A percentile compares a stretch with the other conserved stretches of the same genome.
These are phyloP conservation scores for Paramyrothecium roridum DNA, from an alignment of 2,329 filamentous ascomycete genomes.

Conservation along the genomic window DNA sequence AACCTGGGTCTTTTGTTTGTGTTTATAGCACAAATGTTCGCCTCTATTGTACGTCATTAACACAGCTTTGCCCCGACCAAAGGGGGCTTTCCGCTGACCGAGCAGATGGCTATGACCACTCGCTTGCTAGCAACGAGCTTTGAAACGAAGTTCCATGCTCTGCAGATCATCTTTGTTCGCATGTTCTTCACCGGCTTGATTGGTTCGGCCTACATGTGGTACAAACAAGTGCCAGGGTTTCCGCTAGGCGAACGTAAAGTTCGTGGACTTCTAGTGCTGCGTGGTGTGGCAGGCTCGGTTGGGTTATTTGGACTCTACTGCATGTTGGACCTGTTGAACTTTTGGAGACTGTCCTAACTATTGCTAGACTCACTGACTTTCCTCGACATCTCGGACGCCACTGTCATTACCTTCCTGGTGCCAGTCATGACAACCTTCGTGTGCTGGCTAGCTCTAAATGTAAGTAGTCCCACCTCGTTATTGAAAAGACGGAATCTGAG, in stretches of 20 bases:
- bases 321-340: conserved; percentile 8
- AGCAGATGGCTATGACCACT: conserved; percentile 37
- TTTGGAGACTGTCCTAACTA: background rate
- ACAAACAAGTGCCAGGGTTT: conserved; percentile 51
- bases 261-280: conserved; percentile 57
- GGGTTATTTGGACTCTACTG: conserved; percentile 61
- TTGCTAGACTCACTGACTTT: conserved; percentile 51
- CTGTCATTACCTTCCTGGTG: conserved; percentile 75
- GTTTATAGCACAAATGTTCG: conserved; percentile 37
- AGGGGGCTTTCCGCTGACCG: conserved; percentile 3
- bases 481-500: conserved; percentile 11
- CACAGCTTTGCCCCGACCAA: background rate
- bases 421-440: conserved; percentile 66
- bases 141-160: conserved; percentile 33
- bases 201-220: conserved; percentile 37
- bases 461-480: conserved; percentile 5
- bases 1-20: conserved; percentile 37
- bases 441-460: conserved; percentile 51
- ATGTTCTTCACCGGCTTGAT: conserved; percentile 34
- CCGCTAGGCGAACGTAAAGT: conserved; percentile 65
- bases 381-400: conserved; percentile 73
- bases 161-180: conserved; percentile 40
- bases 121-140: conserved; percentile 29
- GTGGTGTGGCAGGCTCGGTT: conserved; percentile 62
- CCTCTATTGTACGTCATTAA: conserved; percentile 27